A percentile compares a stretch with the other conserved stretches of the same genome.
These are phyloP conservation scores for Flaveria robusta DNA, from an alignment of 129 eudicot species.

Conservation along the genomic window DNA sequence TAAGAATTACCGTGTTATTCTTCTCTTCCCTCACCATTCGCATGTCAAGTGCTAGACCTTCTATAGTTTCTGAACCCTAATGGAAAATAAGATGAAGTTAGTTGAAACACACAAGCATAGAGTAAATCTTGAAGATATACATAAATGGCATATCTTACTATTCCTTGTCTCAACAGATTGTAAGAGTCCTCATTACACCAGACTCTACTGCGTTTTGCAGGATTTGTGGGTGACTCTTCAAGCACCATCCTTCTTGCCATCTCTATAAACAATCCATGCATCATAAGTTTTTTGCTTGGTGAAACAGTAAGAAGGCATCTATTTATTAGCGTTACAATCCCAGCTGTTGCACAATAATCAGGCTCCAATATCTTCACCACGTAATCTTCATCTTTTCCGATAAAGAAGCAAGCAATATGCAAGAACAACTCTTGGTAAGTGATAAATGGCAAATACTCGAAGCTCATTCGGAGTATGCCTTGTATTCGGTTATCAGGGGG, in stretches of 20 bases:
- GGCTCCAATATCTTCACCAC: constrained; percentile 28
- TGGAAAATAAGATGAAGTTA: background rate
- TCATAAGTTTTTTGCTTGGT: constrained; percentile 28
- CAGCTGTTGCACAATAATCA: constrained; percentile 28
- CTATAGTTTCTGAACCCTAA: constrained; percentile 9
- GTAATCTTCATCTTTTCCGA: constrained; percentile 26
- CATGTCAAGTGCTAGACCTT: constrained; percentile 18
- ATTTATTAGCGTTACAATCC: constrained; percentile 20
- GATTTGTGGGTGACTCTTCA: constrained; percentile 26
- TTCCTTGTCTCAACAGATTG: constrained; percentile 17
- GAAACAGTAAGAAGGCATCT: constrained; percentile 33
- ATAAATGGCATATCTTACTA: constrained; percentile 12
- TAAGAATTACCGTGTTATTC: background rate
- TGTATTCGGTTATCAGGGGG: constrained; percentile 23
- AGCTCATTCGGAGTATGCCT: constrained; percentile 24
- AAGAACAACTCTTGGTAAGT: constrained; percentile 33
- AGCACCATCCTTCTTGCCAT: constrained; percentile 32
- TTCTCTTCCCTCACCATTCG: constrained; percentile 13
- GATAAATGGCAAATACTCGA: constrained; percentile 13
- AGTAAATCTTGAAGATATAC: background rate
- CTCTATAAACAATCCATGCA: constrained; percentile 31
- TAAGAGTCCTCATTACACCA: constrained; percentile 30
- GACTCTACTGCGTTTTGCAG: constrained; percentile 34
- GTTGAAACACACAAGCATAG: background rate
- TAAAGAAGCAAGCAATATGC: constrained; percentile 49